Base-by-base conservation (phyloP, 2,329 filamentous ascomycete species). In the Hawksworthiomyces lignivorus region DNA sequence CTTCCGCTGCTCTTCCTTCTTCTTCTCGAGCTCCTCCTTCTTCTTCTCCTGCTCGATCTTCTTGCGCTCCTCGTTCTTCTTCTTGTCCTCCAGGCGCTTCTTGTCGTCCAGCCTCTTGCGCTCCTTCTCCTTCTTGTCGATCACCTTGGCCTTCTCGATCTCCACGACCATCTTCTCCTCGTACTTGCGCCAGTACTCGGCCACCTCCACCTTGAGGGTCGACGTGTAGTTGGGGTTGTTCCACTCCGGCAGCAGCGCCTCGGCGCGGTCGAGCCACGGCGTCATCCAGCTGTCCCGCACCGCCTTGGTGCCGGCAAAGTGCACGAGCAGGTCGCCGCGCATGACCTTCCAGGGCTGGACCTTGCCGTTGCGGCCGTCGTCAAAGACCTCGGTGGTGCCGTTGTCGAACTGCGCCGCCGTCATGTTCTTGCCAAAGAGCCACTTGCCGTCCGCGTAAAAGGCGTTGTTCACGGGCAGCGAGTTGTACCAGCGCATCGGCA, bases 401-500 rank as follows among this genome's bases (percentile, higher is more conserved):
- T 56, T 51, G 45, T 58, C 56, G 21, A 58, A 57, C 43, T 46
- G 45, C 6, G 24, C 49, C 7, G 49, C 41, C 10, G 44, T 41
- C 56, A 58, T 58, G 22, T 56, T 45, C 30, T 54, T 39, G 44
- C 45, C 45, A 36, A 57, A 56, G 4, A 58, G 36, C 56, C 56
- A 58, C 18, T 46, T 49, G 31, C 55, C 55, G 40, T 52, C 47
- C 12, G 46, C 48, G 38, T 39, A 49, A 15, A 58, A 58, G 18
- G 56, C 55, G 34, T 57, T 56, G 54, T 58, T 58, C 29, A 58
- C 50, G n/a, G 56, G 56, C 36, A 58, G 48, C 40, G 56, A 55
- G 51, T 58, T 58, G 54, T 54, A 58, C 56, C 56, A 58, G 17
- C 56, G 51, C 51, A 58, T 58, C 8, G 56, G 56, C 41, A 56